Percentiles rank a stretch among this genome's conserved stretches.
phyloP scores from a whole-genome alignment of 208 protist species.

The Leishmania mexicana region DNA sequence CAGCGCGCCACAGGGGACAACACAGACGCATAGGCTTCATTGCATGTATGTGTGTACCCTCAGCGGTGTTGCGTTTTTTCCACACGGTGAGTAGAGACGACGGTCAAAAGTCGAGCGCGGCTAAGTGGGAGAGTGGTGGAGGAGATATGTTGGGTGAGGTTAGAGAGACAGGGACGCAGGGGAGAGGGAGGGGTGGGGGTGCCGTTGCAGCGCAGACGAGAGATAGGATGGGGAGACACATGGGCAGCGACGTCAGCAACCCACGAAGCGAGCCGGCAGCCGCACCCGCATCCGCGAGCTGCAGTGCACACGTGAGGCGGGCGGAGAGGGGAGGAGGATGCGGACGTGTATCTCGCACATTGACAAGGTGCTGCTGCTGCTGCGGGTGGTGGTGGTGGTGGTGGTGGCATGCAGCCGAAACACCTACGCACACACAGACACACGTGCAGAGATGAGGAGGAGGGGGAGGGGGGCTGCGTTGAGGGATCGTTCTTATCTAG shows the following conservation, averaged over 20 bases:
- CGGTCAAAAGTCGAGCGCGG: not conserved
- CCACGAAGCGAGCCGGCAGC: no score
- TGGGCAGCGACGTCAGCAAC: not conserved
- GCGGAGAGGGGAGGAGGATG: not conserved
- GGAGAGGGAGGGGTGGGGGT: not conserved
- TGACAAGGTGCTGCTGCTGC: no score
- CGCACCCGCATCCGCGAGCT: not conserved
- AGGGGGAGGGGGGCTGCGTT: not conserved
- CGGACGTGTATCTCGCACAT: not conserved
- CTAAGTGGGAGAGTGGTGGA: not conserved
- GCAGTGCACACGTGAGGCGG: not conserved
- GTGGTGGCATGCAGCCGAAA: not conserved
- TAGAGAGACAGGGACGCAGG: no score
- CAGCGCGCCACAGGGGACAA: not conserved
- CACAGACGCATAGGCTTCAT: slow-evolving; percentile 5
- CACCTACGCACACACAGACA: not conserved
- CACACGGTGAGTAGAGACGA: not conserved
- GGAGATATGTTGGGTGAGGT: not conserved
- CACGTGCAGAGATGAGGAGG: not conserved
- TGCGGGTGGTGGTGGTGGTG: no score
- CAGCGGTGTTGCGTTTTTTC: not conserved
- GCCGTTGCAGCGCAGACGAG: not conserved
- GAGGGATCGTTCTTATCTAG: not conserved
- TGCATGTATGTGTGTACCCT: not conserved
- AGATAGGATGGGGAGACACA: not conserved